Evolutionary conservation across 352 stramenopile genomes (phyloP).

Genomic region (Pythium apleroticum): DNA sequence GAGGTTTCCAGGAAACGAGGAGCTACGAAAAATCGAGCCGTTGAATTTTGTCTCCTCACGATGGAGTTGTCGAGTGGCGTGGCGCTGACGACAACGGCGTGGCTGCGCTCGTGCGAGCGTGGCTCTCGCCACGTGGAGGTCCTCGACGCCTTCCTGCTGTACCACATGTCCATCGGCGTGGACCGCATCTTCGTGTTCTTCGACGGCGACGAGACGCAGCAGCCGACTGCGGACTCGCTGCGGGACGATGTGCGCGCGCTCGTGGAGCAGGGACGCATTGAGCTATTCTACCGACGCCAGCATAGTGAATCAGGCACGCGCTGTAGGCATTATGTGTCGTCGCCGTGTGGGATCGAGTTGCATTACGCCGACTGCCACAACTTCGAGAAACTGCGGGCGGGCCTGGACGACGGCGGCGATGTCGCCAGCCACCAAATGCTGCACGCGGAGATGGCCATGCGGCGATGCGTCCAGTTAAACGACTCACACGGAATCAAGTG

Average conservation of each 20-base stretch:
- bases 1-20: background rate
- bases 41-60: background rate
- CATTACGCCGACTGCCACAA: slow-evolving; percentile 17
- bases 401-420: slow-evolving; percentile 12
- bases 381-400: slow-evolving; percentile 9
- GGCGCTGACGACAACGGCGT: slow-evolving; percentile 43
- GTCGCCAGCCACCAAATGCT: slow-evolving; percentile 37
- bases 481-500: slow-evolving; percentile 22
- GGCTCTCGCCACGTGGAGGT: slow-evolving; percentile 26
- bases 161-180: slow-evolving; percentile 37
- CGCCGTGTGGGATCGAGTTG: background rate
- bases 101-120: slow-evolving; percentile 20
- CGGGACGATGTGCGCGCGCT: slow-evolving; percentile 18
- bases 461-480: slow-evolving; percentile 10
- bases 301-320: background rate
- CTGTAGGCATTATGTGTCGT: background rate
- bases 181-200: slow-evolving; percentile 41
- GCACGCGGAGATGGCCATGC: slow-evolving; percentile 37
- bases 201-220: slow-evolving; percentile 28
- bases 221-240: slow-evolving; percentile 18
- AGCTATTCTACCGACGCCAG: slow-evolving; percentile 26
- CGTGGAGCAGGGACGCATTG: slow-evolving; percentile 22
- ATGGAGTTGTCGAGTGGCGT: slow-evolving; percentile 25
- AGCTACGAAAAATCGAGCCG: background rate
- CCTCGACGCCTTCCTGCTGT: slow-evolving; percentile 39